Evolutionary conservation across 805 yeast genomes (phyloP).

Genomic region (Starmerella vaccinii): DNA sequence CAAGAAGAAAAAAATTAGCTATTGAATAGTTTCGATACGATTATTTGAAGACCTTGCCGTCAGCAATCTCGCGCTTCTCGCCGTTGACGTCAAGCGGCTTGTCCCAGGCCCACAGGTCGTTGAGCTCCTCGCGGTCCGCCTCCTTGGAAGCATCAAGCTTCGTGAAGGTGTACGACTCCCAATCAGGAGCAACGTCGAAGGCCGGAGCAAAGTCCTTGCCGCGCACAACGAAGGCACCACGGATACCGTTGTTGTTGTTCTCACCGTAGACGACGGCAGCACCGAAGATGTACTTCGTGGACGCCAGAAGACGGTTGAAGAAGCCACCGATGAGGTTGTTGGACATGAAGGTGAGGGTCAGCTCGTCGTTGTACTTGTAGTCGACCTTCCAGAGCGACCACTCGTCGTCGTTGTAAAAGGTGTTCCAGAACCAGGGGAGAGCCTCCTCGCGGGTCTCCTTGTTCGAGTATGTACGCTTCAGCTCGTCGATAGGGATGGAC

Average conservation of each 20-base stretch:
- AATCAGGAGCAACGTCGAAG: slow-evolving; percentile 97
- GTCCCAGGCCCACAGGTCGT: slow-evolving; percentile 98
- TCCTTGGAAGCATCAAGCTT: slow-evolving; percentile 70
- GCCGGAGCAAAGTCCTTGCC: slow-evolving; percentile 90
- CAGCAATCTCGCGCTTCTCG: slow-evolving; percentile 76
- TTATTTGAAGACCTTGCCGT: slow-evolving; percentile 96
- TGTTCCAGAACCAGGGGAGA: slow-evolving; percentile 93
- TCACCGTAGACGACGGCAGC: slow-evolving; percentile 92
- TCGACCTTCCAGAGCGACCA: slow-evolving; percentile 93
- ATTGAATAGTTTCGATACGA: slow-evolving; percentile 1
- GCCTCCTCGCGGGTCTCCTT: slow-evolving; percentile 92
- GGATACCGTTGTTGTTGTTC: slow-evolving; percentile 95
- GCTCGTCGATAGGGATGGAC: slow-evolving; percentile 66
- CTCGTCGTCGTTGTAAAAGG: slow-evolving; percentile 80
- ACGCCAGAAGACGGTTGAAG: slow-evolving; percentile 87
- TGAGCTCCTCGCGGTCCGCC: slow-evolving; percentile 67
- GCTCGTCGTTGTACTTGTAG: slow-evolving; percentile 96
- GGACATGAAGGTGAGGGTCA: slow-evolving; percentile 94
- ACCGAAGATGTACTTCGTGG: slow-evolving; percentile 92
- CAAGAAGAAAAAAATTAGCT: neutral
- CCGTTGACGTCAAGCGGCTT: slow-evolving; percentile 77
- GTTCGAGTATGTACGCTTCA: slow-evolving; percentile 95
- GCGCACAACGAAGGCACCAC: slow-evolving; percentile 90
- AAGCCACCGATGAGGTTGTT: slow-evolving; percentile 97
- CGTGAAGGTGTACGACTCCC: slow-evolving; percentile 84